These are phyloP conservation scores for Hippophae tibetana DNA, from an alignment of 306 rosid species.

Conservation along the genomic window DNA sequence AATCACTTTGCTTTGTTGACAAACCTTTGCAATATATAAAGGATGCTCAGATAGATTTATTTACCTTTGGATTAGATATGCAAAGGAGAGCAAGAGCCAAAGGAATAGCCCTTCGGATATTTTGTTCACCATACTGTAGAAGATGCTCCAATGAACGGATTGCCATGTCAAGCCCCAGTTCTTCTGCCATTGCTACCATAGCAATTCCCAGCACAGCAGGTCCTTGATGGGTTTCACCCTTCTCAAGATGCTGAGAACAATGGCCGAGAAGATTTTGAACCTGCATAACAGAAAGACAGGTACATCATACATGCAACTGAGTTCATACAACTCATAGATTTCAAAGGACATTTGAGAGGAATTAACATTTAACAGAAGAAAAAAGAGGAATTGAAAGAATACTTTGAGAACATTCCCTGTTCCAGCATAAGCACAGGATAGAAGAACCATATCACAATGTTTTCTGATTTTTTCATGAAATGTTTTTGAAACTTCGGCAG, in stretches of 20 bases:
- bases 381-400: constrained; percentile 4
- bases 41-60: constrained; percentile 4
- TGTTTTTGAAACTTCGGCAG: constrained; percentile 93
- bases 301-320: constrained; percentile 2
- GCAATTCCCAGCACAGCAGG: constrained; percentile 99
- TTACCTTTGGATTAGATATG: constrained; percentile 95
- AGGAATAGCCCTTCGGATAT: constrained; percentile 92
- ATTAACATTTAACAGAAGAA: too few species aligned
- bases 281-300: constrained; percentile 32
- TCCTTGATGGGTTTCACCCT: constrained; percentile 94
- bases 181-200: constrained; percentile 99
- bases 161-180: constrained; percentile 93
- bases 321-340: constrained; percentile 4
- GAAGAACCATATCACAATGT: constrained; percentile 88
- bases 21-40: background rate
- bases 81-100: constrained; percentile 91
- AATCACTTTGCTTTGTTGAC: background rate
- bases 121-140: constrained; percentile 95
- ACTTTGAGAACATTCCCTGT: constrained; percentile 98
- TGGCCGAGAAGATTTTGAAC: constrained; percentile 92
- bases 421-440: constrained; percentile 98
- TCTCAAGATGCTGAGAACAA: constrained; percentile 96
- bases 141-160: constrained; percentile 96
- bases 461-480: constrained; percentile 87
- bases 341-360: background rate